Evolutionary conservation across 192 early-diverging fungal genomes (phyloP).

Genomic region (Coemansia sp.): DNA sequence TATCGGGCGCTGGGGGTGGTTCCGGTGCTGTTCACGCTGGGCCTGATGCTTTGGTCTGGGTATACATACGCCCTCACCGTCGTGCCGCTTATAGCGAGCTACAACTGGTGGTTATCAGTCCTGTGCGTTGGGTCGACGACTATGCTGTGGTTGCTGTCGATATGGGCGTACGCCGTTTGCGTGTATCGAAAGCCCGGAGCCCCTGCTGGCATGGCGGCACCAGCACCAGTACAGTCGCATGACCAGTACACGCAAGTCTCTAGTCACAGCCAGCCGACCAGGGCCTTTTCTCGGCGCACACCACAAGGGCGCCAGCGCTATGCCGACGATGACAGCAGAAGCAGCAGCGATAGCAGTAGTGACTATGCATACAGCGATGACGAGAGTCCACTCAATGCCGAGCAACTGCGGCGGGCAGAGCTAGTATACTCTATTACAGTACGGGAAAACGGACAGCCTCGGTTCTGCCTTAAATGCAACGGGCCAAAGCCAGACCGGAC

Average conservation of each 20-base stretch:
- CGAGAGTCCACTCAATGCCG: slow-evolving; percentile 16
- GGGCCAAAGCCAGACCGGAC: slow-evolving; percentile 74
- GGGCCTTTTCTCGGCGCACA: neutral
- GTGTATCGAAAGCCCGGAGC: slow-evolving; percentile 35
- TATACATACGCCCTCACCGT: slow-evolving; percentile 10
- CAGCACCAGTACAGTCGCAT: neutral
- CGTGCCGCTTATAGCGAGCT: slow-evolving; percentile 17
- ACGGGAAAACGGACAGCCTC: slow-evolving; percentile 42
- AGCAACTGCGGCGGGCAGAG: slow-evolving; percentile 32
- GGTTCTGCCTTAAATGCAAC: slow-evolving; percentile 55
- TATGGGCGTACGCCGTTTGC: slow-evolving; percentile 39
- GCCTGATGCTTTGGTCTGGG: slow-evolving; percentile 44
- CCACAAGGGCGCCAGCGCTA: neutral
- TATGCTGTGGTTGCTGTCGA: slow-evolving; percentile 7
- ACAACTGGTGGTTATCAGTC: neutral
- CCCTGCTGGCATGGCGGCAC: neutral
- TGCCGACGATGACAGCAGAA: slow-evolving; percentile 2
- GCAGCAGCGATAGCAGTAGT: neutral
- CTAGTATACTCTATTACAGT: slow-evolving; percentile 43
- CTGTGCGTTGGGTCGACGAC: neutral
- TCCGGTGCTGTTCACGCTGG: slow-evolving; percentile 38
- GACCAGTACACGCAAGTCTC: neutral
- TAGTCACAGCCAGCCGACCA: no score
- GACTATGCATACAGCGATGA: slow-evolving; percentile 19
- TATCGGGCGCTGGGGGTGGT: slow-evolving; percentile 35